Evolutionary conservation across 2,329 filamentous ascomycete species (phyloP), one percentile per base, ranked within the genome.

Genomic region (Fusarium begoniae): DNA sequence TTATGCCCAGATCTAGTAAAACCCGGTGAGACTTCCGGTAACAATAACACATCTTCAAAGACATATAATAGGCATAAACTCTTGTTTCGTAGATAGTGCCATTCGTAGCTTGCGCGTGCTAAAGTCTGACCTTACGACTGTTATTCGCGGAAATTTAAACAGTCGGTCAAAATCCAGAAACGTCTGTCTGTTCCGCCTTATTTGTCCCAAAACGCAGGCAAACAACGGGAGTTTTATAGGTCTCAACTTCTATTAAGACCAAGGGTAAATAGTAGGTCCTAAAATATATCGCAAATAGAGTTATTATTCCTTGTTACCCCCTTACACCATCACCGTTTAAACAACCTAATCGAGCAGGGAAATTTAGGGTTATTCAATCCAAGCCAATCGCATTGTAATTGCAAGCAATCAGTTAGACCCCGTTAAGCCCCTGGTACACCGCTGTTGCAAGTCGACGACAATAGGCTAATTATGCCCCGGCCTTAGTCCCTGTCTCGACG

Each of bases 201-300:
- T 30, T 12, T 0, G 10, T 8, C 14, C 10, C 3, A 17, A n/a
- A 30, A 11, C 2, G 14, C 0, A 1, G 5, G 7, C 2, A 12
- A n/a, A 9, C 3, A 30, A 30, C 3, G 14, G 1, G 0, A 18
- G 14, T 0, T n/a, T 3, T 8, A 30, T 11, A 30, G 6, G 0
- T 15, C 4, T 8, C 3, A 15, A 1, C 13, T 17, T 28, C 13
- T 11, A 0, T 8, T 15, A 28, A 22, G 8, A 3, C 0, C 8
- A 10, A 47, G 12, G 18, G 18, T 22, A 8, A 8, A 22, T 20
- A 13, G 5, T 15, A 20, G 8, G 44, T 14, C 8, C 3, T 5
- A 47, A 20, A 20, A 2, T 4, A 4, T 24, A 5, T 8, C 18
- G 4, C 18, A 47, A 47, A 28, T 20, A 20, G 18, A 28, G 40